A percentile compares a stretch with the other conserved stretches of the same genome.
Evolutionary conservation across 1,284 basidiomycete species (phyloP).

Genomic region (Apiotrichum mycotoxinovorans): DNA sequence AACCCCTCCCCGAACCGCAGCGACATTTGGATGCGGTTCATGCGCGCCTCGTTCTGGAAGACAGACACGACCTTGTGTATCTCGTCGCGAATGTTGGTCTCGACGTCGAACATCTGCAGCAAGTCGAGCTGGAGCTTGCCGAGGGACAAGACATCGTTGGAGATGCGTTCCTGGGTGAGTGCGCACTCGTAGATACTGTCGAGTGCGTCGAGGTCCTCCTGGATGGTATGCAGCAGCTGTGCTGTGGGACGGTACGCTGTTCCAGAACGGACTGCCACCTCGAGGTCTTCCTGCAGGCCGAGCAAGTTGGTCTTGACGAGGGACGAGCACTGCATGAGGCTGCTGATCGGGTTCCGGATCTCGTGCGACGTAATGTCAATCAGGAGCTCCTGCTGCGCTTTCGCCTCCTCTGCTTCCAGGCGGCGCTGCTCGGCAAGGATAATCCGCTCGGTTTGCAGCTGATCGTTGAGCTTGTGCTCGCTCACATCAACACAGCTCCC

Average conservation of each 20-base stretch:
- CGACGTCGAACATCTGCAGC: slow-evolving; percentile 44
- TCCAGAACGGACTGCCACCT: neutral
- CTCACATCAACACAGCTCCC: slow-evolving; percentile 32
- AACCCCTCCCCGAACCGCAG: slow-evolving; percentile 6
- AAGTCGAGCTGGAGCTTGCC: slow-evolving; percentile 51
- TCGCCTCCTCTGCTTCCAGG: slow-evolving; percentile 43
- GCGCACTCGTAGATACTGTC: slow-evolving; percentile 49
- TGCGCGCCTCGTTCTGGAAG: slow-evolving; percentile 50
- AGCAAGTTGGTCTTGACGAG: slow-evolving; percentile 43
- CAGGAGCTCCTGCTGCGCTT: slow-evolving; percentile 42
- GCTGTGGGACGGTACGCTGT: slow-evolving; percentile 21
- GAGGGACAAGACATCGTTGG: slow-evolving; percentile 52
- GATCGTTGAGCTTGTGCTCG: slow-evolving; percentile 40
- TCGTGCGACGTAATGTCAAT: slow-evolving; percentile 47
- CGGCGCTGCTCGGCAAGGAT: slow-evolving; percentile 38
- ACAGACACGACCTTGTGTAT: slow-evolving; percentile 44
- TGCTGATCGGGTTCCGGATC: slow-evolving; percentile 28
- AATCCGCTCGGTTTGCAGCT: slow-evolving; percentile 33
- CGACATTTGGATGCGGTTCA: slow-evolving; percentile 18
- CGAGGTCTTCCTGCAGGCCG: slow-evolving; percentile 33
- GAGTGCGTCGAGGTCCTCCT: slow-evolving; percentile 48
- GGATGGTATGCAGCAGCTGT: slow-evolving; percentile 43
- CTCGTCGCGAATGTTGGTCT: slow-evolving; percentile 42
- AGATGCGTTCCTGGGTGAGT: slow-evolving; percentile 51
- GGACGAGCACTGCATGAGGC: slow-evolving; percentile 31